A percentile compares a stretch with the other conserved stretches of the same genome.
Conservation (phyloP, 2,329 filamentous ascomycete species). For the Aaosphaeria pasadenensis region DNA sequence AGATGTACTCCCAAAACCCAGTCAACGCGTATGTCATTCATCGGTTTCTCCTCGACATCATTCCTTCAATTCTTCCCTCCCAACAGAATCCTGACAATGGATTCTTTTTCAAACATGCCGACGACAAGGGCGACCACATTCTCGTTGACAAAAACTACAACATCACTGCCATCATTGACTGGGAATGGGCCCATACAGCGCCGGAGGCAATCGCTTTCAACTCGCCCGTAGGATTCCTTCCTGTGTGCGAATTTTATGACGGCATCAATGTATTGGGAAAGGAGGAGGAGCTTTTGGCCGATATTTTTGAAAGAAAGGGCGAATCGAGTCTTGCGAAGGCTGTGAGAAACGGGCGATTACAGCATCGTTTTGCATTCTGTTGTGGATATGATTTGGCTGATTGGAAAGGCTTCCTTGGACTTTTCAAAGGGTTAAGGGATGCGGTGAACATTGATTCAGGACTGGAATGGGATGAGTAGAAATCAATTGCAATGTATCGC, state of each 20-base stretch:
- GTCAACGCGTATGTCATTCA: neutral
- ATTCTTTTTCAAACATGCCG: constrained; percentile 48
- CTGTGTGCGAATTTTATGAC: neutral
- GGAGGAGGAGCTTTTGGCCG: neutral
- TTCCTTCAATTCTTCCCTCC: neutral
- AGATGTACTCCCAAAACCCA: neutral
- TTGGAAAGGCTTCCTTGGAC: too few species aligned
- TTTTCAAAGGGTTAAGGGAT: too few species aligned
- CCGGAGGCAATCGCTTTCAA: constrained; percentile 5
- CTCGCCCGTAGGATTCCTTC: neutral
- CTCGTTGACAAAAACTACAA: constrained; percentile 46
- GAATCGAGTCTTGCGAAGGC: neutral
- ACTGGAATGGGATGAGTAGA: neutral
- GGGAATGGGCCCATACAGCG: constrained; percentile 36
- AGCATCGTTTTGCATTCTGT: neutral
- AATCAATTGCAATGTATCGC: too few species aligned
- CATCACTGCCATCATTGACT: constrained; percentile 51
- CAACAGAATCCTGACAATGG: neutral
- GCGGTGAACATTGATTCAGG: too few species aligned
- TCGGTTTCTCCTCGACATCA: neutral
- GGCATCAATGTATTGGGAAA: neutral
- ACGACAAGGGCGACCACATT: constrained; percentile 51
- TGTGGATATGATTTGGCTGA: too few species aligned
- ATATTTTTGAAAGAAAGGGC: neutral
- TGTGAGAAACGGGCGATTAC: neutral